A percentile compares a stretch with the other conserved stretches of the same genome.
phyloP scores from a whole-genome alignment of 805 yeast species.

The Tetrapisispora taiwanensis region DNA sequence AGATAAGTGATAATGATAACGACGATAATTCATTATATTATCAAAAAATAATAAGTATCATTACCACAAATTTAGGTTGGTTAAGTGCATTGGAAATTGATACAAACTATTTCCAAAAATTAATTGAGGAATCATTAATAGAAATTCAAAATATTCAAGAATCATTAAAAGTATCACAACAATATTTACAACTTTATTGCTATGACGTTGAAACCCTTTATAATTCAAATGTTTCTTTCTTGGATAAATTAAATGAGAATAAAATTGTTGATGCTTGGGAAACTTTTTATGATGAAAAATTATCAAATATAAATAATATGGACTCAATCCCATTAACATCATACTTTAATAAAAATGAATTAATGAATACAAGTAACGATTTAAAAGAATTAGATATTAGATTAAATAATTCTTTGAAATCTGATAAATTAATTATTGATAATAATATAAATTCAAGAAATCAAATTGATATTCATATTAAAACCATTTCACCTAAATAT shows the following conservation, averaged over 20 bases:
- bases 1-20: neutral
- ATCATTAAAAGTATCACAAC: constrained; percentile 38
- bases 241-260: constrained; percentile 33
- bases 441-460: constrained; percentile 9
- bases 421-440: constrained; percentile 13
- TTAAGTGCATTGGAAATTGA: constrained; percentile 37
- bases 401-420: constrained; percentile 11
- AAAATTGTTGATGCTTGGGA: constrained; percentile 37
- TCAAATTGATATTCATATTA: constrained; percentile 5
- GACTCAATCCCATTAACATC: constrained; percentile 8
- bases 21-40: constrained; percentile 3
- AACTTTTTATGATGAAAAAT: constrained; percentile 21
- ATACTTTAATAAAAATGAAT: constrained; percentile 9
- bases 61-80: constrained; percentile 46
- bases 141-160: constrained; percentile 36
- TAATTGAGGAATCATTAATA: constrained; percentile 20
- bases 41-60: constrained; percentile 25
- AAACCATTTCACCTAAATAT: constrained; percentile 5
- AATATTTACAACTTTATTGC: constrained; percentile 40
- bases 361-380: constrained; percentile 3
- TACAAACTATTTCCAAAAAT: constrained; percentile 27
- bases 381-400: constrained; percentile 8
- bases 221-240: constrained; percentile 30
- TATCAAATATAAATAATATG: constrained; percentile 9
- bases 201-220: constrained; percentile 40